These are phyloP conservation scores for Cladophialophora yegresii DNA, from an alignment of 2,329 filamentous ascomycete species.

Conservation along the genomic window DNA sequence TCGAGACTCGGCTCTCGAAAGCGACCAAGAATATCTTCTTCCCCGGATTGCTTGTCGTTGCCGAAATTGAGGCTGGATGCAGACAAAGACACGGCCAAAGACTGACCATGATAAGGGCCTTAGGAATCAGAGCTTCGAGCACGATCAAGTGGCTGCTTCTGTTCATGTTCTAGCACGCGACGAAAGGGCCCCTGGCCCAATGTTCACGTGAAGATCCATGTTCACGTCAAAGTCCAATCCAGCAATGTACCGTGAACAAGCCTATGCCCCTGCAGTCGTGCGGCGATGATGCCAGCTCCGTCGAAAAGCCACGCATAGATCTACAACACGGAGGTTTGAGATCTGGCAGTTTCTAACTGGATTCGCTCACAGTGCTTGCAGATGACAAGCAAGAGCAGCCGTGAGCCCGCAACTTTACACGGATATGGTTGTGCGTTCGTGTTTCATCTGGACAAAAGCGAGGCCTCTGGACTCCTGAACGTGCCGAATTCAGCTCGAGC, in stretches of 20 bases:
- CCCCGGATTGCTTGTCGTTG: neutral
- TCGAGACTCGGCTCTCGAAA: conserved; percentile 1
- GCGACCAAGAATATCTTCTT: neutral
- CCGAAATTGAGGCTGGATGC: neutral
- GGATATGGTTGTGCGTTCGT: conserved; percentile 1
- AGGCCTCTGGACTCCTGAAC: neutral
- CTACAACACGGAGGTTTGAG: conserved; percentile 6
- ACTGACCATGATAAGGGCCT: neutral
- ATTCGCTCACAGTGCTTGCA: neutral
- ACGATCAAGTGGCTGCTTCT: neutral
- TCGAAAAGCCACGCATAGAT: neutral
- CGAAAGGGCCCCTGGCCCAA: neutral
- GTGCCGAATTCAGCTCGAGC: neutral
- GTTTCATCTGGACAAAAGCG: conserved; percentile 5
- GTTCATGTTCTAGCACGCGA: neutral
- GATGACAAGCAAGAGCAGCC: conserved; percentile 12
- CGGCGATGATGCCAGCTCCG: conserved; percentile 3
- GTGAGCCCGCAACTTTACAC: neutral
- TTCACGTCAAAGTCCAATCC: conserved; percentile 1
- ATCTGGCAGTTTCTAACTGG: neutral
- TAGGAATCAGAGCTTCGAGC: neutral
- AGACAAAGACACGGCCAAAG: conserved; percentile 1
- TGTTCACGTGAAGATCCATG: neutral
- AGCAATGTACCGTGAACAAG: neutral
- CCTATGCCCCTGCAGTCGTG: neutral